Percentiles rank a stretch among this genome's conserved stretches.
Conservation (phyloP, 805 yeast genomes). For the Candida xiaguanensis region DNA sequence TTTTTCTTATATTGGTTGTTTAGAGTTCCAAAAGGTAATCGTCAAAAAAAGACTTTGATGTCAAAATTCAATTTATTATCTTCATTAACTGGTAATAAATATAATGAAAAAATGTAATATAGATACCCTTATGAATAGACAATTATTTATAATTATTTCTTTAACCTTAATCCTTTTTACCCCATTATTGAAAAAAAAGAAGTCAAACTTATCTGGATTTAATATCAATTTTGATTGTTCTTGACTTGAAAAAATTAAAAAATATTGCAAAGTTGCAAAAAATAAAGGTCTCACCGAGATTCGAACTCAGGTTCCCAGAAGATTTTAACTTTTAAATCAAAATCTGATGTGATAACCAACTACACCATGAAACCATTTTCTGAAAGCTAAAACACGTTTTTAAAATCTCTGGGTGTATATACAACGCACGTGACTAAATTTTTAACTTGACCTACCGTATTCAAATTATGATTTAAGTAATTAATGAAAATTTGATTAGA, state of each 20-base stretch:
- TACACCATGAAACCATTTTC: conserved; percentile 6
- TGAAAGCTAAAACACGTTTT: not conserved
- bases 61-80: not conserved
- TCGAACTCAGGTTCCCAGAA: conserved; percentile 6
- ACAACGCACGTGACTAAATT: no score
- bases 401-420: no score
- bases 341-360: conserved; percentile 6
- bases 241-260: not conserved
- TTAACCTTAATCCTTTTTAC: no score
- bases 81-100: not conserved
- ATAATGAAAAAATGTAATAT: conserved; percentile 1
- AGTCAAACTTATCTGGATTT: no score
- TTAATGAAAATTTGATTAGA: no score
- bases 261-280: not conserved
- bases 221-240: no score
- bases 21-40: conserved; percentile 68
- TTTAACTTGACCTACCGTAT: no score
- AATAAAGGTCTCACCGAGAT: conserved; percentile 6
- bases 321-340: no score
- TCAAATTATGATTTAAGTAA: no score
- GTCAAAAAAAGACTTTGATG: conserved; percentile 41
- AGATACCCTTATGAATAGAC: not conserved
- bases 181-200: no score
- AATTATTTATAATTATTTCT: no score
- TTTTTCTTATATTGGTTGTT: conserved; percentile 53